A percentile compares a stretch with the other conserved stretches of the same genome.
Conservation (phyloP, 129 eudicot species). For the Ambrosia artemisiifolia region DNA sequence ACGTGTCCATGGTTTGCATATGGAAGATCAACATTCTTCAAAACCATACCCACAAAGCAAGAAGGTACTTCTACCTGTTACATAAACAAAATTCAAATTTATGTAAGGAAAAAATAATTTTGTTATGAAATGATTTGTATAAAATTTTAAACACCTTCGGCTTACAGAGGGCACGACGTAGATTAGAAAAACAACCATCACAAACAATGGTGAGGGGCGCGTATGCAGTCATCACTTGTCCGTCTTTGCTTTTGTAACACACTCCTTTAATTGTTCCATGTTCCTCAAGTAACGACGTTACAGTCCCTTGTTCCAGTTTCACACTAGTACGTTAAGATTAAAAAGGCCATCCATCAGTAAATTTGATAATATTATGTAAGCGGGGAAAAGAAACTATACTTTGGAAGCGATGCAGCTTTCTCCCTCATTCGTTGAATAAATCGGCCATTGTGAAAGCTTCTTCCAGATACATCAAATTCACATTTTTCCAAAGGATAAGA, state of each 20-base stretch:
- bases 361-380: background rate
- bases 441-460: slow-evolving; percentile 64
- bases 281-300: slow-evolving; percentile 44
- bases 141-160: slow-evolving; percentile 33
- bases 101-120: background rate
- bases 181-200: slow-evolving; percentile 54
- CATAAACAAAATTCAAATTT: slow-evolving; percentile 1
- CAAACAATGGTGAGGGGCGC: slow-evolving; percentile 59
- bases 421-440: slow-evolving; percentile 60
- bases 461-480: slow-evolving; percentile 43
- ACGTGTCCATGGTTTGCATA: slow-evolving; percentile 57
- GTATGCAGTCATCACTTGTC: slow-evolving; percentile 31
- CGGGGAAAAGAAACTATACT: slow-evolving; percentile 24
- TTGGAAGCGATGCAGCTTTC: slow-evolving; percentile 56
- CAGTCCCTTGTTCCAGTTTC: slow-evolving; percentile 54
- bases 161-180: slow-evolving; percentile 45
- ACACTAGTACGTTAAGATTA: slow-evolving; percentile 21
- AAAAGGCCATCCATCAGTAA: background rate
- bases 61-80: slow-evolving; percentile 61
- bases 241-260: slow-evolving; percentile 44
- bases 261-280: slow-evolving; percentile 43
- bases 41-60: slow-evolving; percentile 52
- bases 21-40: slow-evolving; percentile 54
- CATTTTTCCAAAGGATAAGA: slow-evolving; percentile 54
- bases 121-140: background rate